A percentile compares a stretch with the other conserved stretches of the same genome.
Evolutionary conservation across 768 basidiomycete genomes (phyloP).

Genomic region (Lactarius akahatsu): DNA sequence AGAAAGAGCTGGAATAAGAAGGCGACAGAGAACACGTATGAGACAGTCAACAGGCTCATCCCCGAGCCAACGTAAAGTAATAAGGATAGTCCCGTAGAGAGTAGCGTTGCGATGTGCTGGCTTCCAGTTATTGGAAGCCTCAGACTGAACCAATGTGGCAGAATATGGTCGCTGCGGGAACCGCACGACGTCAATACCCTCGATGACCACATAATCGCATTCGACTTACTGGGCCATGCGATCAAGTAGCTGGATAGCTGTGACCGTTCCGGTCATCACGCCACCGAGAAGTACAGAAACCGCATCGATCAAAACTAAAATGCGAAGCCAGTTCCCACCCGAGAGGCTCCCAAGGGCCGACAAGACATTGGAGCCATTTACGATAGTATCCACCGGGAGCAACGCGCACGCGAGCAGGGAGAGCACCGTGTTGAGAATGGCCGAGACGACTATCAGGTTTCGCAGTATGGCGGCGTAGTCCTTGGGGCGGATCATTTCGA

Average conservation of each 20-base stretch:
- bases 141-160: conserved; percentile 27
- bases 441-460: conserved; percentile 26
- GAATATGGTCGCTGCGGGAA: conserved; percentile 22
- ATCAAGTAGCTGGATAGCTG: conserved; percentile 25
- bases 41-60: conserved; percentile 26
- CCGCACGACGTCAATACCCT: background rate
- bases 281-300: conserved; percentile 27
- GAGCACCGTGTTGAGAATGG: conserved; percentile 25
- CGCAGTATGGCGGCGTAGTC: conserved; percentile 27
- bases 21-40: conserved; percentile 29
- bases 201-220: background rate
- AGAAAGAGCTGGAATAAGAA: conserved; percentile 28
- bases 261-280: conserved; percentile 27
- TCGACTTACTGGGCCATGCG: conserved; percentile 22
- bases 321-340: conserved; percentile 27
- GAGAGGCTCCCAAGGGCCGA: conserved; percentile 25
- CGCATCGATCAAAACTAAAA: conserved; percentile 27
- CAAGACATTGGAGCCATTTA: conserved; percentile 23
- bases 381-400: conserved; percentile 17
- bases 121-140: conserved; percentile 26
- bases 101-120: conserved; percentile 21
- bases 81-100: conserved; percentile 22
- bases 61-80: conserved; percentile 29
- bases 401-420: conserved; percentile 24
- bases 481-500: conserved; percentile 23